These are phyloP conservation scores for Heliamphora exappendiculata DNA, from an alignment of 148 eudicot genomes.

Conservation along the genomic window DNA sequence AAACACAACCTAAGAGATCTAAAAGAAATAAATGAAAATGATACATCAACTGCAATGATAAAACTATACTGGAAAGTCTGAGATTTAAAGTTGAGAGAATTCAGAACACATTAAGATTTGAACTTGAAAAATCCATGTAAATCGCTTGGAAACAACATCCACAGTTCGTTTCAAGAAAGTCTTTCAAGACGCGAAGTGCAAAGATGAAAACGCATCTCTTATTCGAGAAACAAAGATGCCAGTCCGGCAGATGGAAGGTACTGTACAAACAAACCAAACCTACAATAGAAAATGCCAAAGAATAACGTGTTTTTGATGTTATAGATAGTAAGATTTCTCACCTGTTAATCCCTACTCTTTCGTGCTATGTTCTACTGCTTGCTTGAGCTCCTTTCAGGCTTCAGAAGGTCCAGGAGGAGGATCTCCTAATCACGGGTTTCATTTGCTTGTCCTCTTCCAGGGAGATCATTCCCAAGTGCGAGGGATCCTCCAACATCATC, in stretches of 20 bases:
- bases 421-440: conserved; percentile 32
- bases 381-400: not conserved
- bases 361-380: not conserved
- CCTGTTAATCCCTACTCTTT: not conserved
- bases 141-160: not conserved
- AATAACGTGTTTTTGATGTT: not conserved
- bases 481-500: conserved; percentile 34
- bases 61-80: no score
- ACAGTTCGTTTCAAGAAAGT: not conserved
- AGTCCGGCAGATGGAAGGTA: not conserved
- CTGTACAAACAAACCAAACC: not conserved
- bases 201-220: not conserved
- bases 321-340: not conserved
- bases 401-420: conserved; percentile 26
- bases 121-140: no score
- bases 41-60: no score
- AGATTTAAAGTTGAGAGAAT: no score
- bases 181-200: not conserved
- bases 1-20: no score
- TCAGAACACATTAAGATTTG: not conserved
- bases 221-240: conserved; percentile 1
- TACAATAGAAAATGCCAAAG: conserved; percentile 2
- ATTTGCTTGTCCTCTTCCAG: conserved; percentile 30
- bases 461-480: conserved; percentile 32
- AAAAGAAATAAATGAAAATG: no score